Percentiles rank a stretch among this genome's conserved stretches.
Conservation (phyloP, 2,329 filamentous ascomycete species). For the Botrytis sinoallii region DNA sequence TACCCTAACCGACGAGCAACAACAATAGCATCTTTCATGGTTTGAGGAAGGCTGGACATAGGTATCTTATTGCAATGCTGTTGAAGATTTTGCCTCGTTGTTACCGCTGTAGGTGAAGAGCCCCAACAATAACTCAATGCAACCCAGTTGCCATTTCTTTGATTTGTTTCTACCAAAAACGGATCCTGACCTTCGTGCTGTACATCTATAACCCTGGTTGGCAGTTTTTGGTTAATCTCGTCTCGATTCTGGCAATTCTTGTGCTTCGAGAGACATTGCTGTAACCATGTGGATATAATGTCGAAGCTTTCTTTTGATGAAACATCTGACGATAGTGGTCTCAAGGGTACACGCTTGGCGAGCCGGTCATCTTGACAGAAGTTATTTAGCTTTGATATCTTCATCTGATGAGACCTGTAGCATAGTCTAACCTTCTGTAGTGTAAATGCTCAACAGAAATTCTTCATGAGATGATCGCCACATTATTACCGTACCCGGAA, state of each 20-base stretch:
- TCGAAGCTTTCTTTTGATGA: neutral
- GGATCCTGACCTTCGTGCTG: fast-evolving
- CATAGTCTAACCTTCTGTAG: neutral
- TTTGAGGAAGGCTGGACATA: neutral
- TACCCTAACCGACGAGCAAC: neutral
- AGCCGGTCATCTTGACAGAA: neutral
- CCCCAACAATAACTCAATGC: neutral
- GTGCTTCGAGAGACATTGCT: neutral
- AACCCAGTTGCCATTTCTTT: neutral
- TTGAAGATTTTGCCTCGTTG: neutral
- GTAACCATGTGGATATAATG: neutral
- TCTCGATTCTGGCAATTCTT: fast-evolving
- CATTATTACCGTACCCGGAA: too few species aligned
- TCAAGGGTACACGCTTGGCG: neutral
- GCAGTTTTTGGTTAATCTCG: fast-evolving
- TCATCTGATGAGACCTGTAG: neutral
- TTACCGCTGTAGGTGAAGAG: neutral
- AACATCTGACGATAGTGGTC: neutral
- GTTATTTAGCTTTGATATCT: neutral
- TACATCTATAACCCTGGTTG: neutral
- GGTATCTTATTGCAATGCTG: neutral
- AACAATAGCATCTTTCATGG: fast-evolving
- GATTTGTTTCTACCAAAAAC: fast-evolving
- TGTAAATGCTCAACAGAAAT: neutral
- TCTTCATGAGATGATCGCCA: neutral